Percentiles rank a stretch among this genome's conserved stretches.
phyloP scores from a whole-genome alignment of 2,329 filamentous ascomycete genomes.

The Didymella segeticola region DNA sequence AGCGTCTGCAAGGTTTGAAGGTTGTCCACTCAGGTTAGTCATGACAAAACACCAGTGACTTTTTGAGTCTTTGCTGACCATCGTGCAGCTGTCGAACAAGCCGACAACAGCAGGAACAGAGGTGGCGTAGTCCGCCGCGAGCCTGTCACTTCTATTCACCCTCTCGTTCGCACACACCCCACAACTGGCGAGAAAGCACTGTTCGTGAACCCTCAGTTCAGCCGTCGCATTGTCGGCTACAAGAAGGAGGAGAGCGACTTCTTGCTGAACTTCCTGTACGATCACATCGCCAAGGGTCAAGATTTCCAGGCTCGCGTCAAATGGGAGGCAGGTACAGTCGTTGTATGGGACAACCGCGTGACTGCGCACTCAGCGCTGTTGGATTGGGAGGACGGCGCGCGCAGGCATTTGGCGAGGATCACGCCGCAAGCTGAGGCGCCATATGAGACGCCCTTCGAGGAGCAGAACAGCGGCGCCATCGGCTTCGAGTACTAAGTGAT shows the following conservation, averaged over 20 bases:
- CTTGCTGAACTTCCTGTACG: conserved; percentile 77
- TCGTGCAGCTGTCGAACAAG: conserved; percentile 69
- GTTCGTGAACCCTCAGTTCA: conserved; percentile 85
- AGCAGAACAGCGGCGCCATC: conserved; percentile 16
- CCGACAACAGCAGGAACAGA: conserved; percentile 68
- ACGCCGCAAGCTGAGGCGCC: conserved; percentile 83
- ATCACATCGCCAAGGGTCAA: conserved; percentile 74
- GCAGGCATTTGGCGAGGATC: conserved; percentile 80
- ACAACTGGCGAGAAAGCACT: conserved; percentile 82
- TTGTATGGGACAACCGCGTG: conserved; percentile 86
- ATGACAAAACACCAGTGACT: neutral
- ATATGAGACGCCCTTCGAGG: conserved; percentile 66
- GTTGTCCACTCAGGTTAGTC: conserved; percentile 76
- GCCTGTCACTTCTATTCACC: conserved; percentile 76
- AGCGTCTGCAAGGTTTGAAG: conserved; percentile 79
- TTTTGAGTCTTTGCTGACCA: conserved; percentile 3
- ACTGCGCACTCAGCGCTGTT: conserved; percentile 80
- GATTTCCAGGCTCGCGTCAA: conserved; percentile 78
- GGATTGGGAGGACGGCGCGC: conserved; percentile 81
- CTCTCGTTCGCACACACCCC: conserved; percentile 81
- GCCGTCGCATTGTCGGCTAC: conserved; percentile 77
- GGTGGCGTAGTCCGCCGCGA: conserved; percentile 77
- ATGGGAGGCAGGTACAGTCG: conserved; percentile 81
- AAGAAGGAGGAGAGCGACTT: conserved; percentile 88
- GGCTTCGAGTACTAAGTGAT: conserved; percentile 29